A percentile compares a stretch with the other conserved stretches of the same genome.
Evolutionary conservation across 805 yeast genomes (phyloP).

Genomic region (Candida vaughaniae): DNA sequence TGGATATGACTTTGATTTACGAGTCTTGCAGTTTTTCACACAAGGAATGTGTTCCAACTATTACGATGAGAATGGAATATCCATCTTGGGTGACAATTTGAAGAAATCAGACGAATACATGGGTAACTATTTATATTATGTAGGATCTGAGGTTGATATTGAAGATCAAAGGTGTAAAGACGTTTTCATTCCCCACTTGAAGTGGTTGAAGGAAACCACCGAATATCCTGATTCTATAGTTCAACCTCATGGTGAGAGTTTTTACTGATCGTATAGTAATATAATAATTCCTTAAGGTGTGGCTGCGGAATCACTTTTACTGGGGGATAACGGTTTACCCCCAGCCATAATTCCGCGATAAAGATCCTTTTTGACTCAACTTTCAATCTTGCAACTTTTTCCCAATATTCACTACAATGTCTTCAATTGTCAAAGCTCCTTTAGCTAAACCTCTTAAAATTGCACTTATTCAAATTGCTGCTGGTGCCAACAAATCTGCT

Average conservation of each 20-base stretch:
- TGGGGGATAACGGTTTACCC: too few relatives aligned
- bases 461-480: conserved; percentile 81
- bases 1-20: conserved; percentile 44
- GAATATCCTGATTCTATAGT: conserved; percentile 14
- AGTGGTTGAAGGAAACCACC: conserved; percentile 41
- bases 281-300: neutral
- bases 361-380: too few relatives aligned
- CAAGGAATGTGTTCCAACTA: conserved; percentile 39
- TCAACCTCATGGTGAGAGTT: conserved; percentile 7
- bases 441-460: conserved; percentile 63
- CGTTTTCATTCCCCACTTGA: conserved; percentile 41
- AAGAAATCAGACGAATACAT: conserved; percentile 26
- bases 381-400: neutral
- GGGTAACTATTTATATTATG: conserved; percentile 31
- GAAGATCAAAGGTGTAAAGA: conserved; percentile 30
- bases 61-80: conserved; percentile 24
- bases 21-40: conserved; percentile 37
- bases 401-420: neutral
- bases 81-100: conserved; percentile 25
- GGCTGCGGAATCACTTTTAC: too few relatives aligned
- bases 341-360: too few relatives aligned
- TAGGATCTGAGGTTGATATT: conserved; percentile 20
- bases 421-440: conserved; percentile 28
- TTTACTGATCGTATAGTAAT: neutral
- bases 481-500: conserved; percentile 77